Evolutionary conservation across 2,329 filamentous ascomycete species (phyloP), one percentile per base, ranked within the genome.

Genomic region (Colletotrichum destructivum): DNA sequence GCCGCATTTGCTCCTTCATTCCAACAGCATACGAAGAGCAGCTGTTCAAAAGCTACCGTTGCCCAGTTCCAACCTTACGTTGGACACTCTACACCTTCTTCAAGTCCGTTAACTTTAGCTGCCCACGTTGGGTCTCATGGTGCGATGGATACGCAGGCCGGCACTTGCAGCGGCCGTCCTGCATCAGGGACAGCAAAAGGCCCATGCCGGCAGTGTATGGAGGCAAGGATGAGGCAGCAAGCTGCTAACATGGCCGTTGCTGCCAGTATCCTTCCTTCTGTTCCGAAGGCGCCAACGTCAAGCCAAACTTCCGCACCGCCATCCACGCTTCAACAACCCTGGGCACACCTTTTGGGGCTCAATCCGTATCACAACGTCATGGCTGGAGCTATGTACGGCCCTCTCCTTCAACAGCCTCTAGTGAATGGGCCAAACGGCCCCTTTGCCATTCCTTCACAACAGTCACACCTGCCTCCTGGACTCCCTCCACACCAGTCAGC

Each of bases 161-260:
- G 61, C 18, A 23, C 54, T 8, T 72, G 66, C n/a, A 38, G 57
- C 18, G 26, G 31, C 26, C 65, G 65, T 21, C 65, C 66, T 46
- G 51, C 52, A 21, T 35, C 54, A 4, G 60, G 65, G 49, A 54
- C 52, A 9, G 54, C 52, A 12, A 73, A 74, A 18, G 65, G 40
- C 3, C 70, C 72, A 16, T 74, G 72, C 60, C 62, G 65, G 18
- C 61, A 74, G 31, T 74, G 72, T 49, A 16, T 74, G 40, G 65
- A 74, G 51, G 72, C 66, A 11, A 66, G 66, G 40, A 38, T 74
- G 21, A 57, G 72, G 40, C 65, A 66, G 31, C 69, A 73, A 49
- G 72, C 71, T 23, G 71, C 70, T 7, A 56, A 23, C 31, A 52
- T 72, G 35, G 59, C n/a, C 12, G 46, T 51, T 11, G 46, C 56